Conservation (phyloP, 2,329 filamentous ascomycete genomes). For the Hymenoscyphus fructigenus region DNA sequence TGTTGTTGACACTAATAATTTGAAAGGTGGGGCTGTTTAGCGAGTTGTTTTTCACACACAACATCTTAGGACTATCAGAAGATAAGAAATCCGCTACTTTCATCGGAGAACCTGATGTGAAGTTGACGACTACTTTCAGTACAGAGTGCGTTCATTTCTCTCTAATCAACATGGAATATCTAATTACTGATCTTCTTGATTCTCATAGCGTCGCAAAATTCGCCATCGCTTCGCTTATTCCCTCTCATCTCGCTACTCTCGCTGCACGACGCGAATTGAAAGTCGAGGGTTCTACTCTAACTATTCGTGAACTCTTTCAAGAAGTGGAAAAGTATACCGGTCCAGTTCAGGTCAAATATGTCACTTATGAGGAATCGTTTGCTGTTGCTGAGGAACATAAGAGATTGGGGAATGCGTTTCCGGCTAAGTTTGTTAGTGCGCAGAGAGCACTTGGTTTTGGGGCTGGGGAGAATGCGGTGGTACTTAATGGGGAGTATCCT, state of each 20-base stretch:
- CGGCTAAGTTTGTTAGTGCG: constrained; percentile 1
- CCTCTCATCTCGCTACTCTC: neutral
- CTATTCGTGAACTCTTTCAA: neutral
- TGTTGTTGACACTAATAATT: too few relatives aligned
- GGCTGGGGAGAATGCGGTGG: constrained; percentile 1
- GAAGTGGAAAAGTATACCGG: neutral
- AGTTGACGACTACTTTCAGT: neutral
- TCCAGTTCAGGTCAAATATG: neutral
- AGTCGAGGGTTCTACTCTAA: constrained; percentile 1
- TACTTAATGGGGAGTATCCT: constrained; percentile 7
- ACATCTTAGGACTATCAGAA: constrained; percentile 8
- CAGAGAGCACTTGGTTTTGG: constrained; percentile 10
- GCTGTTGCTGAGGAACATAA: neutral
- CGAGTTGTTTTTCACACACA: constrained; percentile 7
- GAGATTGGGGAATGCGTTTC: constrained; percentile 6
- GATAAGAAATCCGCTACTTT: constrained; percentile 6
- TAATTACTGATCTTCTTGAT: neutral
- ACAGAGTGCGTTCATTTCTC: neutral
- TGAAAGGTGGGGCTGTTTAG: constrained; percentile 4
- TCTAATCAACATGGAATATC: too few relatives aligned
- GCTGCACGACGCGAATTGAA: neutral
- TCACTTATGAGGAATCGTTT: neutral
- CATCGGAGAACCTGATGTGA: constrained; percentile 6
- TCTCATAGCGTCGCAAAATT: constrained; percentile 2
- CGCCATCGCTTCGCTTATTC: neutral